Evolutionary conservation across 2,329 filamentous ascomycete species (phyloP).

Genomic region (Pestalotiopsis sp.): DNA sequence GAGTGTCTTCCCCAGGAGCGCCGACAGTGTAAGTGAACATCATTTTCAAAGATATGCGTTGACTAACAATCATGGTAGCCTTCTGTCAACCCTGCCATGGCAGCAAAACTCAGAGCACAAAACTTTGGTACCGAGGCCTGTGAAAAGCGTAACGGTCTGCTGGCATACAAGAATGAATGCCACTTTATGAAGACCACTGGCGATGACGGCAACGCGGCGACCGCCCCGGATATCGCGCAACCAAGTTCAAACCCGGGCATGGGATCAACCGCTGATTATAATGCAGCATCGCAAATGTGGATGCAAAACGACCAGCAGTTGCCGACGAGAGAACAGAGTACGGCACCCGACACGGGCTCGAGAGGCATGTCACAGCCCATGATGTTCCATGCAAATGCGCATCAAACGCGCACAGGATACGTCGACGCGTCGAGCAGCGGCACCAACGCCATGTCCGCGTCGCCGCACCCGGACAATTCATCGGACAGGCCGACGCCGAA

Average conservation of each 20-base stretch:
- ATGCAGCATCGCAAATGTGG: conserved; percentile 32
- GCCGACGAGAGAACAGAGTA: conserved; percentile 29
- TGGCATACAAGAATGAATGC: conserved; percentile 48
- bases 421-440: conserved; percentile 45
- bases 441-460: conserved; percentile 50
- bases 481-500: conserved; percentile 64
- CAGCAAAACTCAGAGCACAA: conserved; percentile 12
- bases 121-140: conserved; percentile 14
- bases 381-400: conserved; percentile 15
- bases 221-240: conserved; percentile 43
- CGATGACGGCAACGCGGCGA: conserved; percentile 43
- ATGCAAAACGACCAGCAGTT: conserved; percentile 43
- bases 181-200: conserved; percentile 43
- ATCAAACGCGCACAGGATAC: conserved; percentile 34
- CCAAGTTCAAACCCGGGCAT: conserved; percentile 22
- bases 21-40: conserved; percentile 50
- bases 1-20: conserved; percentile 56
- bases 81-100: conserved; percentile 18
- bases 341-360: conserved; percentile 19
- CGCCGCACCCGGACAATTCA: conserved; percentile 49
- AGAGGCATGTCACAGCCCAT: conserved; percentile 18
- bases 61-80: conserved; percentile 11
- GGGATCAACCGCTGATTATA: not conserved
- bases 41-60: not conserved
- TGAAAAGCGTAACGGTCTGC: conserved; percentile 35